phyloP scores from a whole-genome alignment of 1,139 yeast species.

The Geotrichum australiense region DNA sequence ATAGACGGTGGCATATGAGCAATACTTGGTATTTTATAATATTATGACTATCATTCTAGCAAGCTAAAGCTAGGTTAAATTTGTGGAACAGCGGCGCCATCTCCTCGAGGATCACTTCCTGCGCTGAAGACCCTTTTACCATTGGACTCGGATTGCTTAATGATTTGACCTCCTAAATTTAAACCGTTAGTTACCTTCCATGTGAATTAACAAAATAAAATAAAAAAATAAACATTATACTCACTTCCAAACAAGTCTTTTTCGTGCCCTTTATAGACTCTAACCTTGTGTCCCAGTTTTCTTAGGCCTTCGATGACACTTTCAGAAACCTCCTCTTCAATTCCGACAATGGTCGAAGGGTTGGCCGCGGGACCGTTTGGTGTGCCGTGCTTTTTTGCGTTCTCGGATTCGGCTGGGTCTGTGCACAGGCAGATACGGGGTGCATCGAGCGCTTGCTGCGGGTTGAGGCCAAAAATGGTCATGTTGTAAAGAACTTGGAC shows the following conservation, averaged over 20 bases:
- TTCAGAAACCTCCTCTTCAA: slow-evolving; percentile 57
- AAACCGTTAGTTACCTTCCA: not conserved
- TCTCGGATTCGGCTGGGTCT: slow-evolving; percentile 28
- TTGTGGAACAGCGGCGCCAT: slow-evolving; percentile 66
- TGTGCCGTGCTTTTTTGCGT: slow-evolving; percentile 45
- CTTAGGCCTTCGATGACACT: slow-evolving; percentile 42
- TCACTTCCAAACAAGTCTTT: slow-evolving; percentile 24
- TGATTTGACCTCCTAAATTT: slow-evolving; percentile 56
- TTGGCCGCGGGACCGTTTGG: slow-evolving; percentile 63
- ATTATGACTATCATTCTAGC: too few species aligned
- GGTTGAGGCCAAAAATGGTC: slow-evolving; percentile 54
- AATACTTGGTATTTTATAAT: too few species aligned
- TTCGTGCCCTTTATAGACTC: slow-evolving; percentile 40
- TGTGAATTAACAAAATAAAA: not conserved
- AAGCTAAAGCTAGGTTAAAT: too few species aligned
- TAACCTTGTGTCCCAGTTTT: slow-evolving; percentile 53
- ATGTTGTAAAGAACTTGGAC: slow-evolving; percentile 69
- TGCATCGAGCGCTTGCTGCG: slow-evolving; percentile 71
- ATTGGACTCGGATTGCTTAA: slow-evolving; percentile 36
- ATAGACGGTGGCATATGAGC: too few species aligned
- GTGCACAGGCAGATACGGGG: slow-evolving; percentile 65
- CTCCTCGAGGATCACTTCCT: slow-evolving; percentile 76
- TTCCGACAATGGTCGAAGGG: slow-evolving; percentile 47
- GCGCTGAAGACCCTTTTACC: slow-evolving; percentile 51
- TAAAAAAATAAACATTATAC: slow-evolving; percentile 1